Evolutionary conservation across 2,329 filamentous ascomycete genomes (phyloP).

Genomic region (Penicillium paneum): DNA sequence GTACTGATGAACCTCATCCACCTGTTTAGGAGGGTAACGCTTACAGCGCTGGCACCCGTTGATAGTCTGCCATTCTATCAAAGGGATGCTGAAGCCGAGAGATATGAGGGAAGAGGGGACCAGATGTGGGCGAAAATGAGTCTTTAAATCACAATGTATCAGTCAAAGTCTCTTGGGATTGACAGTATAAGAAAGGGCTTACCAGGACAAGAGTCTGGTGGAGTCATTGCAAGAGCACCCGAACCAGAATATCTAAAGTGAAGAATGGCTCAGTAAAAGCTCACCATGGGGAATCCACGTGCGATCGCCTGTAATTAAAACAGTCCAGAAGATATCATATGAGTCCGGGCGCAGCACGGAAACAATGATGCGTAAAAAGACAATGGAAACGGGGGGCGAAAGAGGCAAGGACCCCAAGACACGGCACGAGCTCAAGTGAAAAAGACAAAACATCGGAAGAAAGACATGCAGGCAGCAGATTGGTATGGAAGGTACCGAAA

Average conservation of each 20-base stretch:
- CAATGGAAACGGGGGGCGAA: conserved; percentile 16
- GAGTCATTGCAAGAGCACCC: conserved; percentile 50
- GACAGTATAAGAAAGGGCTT: conserved; percentile 33
- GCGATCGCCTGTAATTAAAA: conserved; percentile 12
- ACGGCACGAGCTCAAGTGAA: conserved; percentile 16
- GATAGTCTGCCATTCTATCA: conserved; percentile 40
- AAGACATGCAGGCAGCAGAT: conserved; percentile 30
- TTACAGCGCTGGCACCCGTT: conserved; percentile 42
- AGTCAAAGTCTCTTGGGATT: conserved; percentile 12
- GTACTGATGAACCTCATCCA: not conserved
- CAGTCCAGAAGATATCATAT: conserved; percentile 7
- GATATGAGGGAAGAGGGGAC: conserved; percentile 35
- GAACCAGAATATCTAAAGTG: conserved; percentile 50
- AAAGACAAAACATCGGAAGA: conserved; percentile 24
- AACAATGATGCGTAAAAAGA: conserved; percentile 21
- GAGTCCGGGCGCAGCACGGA: conserved; percentile 10
- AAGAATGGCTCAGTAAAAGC: conserved; percentile 24
- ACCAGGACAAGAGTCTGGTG: conserved; percentile 54
- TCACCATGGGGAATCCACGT: conserved; percentile 11
- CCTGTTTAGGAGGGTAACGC: conserved; percentile 12
- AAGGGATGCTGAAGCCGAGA: conserved; percentile 29
- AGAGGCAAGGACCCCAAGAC: conserved; percentile 11
- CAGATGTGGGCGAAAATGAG: conserved; percentile 33
- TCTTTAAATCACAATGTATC: conserved; percentile 26
- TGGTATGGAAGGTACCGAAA: conserved; percentile 27